Evolutionary conservation across 2,329 filamentous ascomycete genomes (phyloP), one percentile per base, ranked within the genome.

Genomic region (Aspergillus oerlinghausenensis): DNA sequence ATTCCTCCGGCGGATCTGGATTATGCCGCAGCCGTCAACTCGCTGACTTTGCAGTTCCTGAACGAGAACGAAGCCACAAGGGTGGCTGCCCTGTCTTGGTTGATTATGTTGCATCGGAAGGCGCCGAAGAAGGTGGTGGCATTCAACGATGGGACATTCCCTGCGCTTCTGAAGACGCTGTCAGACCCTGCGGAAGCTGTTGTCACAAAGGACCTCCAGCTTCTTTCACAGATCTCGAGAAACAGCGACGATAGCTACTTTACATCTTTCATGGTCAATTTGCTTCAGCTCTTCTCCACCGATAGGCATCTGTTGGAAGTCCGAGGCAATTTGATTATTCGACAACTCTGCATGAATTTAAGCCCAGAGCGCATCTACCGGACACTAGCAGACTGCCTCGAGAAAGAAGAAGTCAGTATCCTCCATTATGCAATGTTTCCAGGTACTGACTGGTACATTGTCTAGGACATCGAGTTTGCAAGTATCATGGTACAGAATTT

Each of bases 401-500:
- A 97, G 73, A 96, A 92, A 69, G 94, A 99, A 73, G 94, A 97
- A 63, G 78, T 77, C 43, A 51, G 70, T 62, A n/a, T 51, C 14
- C 38, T 19, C 10, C 1, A 5, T 17, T 14, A 38, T 38, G 14
- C 10, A 35, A 43, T 45, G 11, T 25, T 21, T 45, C 32, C 11
- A 47, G 32, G 11, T 55, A 51, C 57, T 65, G 52, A 65, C 45
- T 14, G 21, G 38, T 23, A 17, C 35, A 9, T 3, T 50, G n/a
- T 21, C 3, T 49, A 82, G 75, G 94, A 99, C 70, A 86, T 99
- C 45, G 95, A 99, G 72, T 99, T 99, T 74, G 93, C 94, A 17
- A 97, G 93, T 70, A 97, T 99, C 66, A 99, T 99, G 94, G 92
- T 99, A 29, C 94, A 99, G 73, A 97, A 97, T 67, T 81, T 99